Conservation (phyloP, 1,284 basidiomycete species). For the Microbotryum lychnidis-dioicae region DNA sequence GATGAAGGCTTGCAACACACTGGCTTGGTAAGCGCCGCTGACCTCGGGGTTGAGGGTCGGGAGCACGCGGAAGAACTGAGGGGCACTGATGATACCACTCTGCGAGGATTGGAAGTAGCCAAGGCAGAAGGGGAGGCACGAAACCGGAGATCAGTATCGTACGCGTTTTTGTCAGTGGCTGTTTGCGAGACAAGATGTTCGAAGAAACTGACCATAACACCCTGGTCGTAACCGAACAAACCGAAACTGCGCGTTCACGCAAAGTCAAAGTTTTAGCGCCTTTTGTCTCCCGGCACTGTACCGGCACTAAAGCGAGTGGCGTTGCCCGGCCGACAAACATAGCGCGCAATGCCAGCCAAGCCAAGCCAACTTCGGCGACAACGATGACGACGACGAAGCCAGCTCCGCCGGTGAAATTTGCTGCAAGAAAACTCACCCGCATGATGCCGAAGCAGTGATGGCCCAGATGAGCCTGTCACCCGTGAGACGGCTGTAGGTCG, state of each 20-base stretch:
- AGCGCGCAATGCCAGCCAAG: too few relatives aligned
- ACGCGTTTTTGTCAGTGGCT: too few relatives aligned
- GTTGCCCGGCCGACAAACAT: too few relatives aligned
- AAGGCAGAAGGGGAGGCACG: too few relatives aligned
- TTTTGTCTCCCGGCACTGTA: too few relatives aligned
- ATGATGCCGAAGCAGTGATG: slow-evolving; percentile 18
- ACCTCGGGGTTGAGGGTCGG: slow-evolving; percentile 14
- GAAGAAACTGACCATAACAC: slow-evolving; percentile 13
- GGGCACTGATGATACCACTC: slow-evolving; percentile 15
- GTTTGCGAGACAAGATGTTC: too few relatives aligned
- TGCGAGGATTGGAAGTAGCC: not conserved
- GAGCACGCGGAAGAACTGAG: slow-evolving; percentile 22
- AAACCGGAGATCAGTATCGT: too few relatives aligned
- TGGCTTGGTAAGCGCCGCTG: slow-evolving; percentile 15
- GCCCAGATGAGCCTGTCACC: slow-evolving; percentile 18
- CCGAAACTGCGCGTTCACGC: slow-evolving; percentile 6
- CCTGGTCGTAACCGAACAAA: slow-evolving; percentile 23
- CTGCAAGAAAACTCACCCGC: not conserved
- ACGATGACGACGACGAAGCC: too few relatives aligned
- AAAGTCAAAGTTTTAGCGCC: too few relatives aligned
- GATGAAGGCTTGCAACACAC: slow-evolving; percentile 20
- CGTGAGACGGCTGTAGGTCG: slow-evolving; percentile 13
- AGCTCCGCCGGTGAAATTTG: too few relatives aligned
- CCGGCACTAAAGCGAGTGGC: too few relatives aligned
- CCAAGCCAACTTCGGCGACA: too few relatives aligned